Percentiles rank a stretch among this genome's conserved stretches.
phyloP scores from a whole-genome alignment of 1,139 yeast species.

The Yamadazyma buinensis region DNA sequence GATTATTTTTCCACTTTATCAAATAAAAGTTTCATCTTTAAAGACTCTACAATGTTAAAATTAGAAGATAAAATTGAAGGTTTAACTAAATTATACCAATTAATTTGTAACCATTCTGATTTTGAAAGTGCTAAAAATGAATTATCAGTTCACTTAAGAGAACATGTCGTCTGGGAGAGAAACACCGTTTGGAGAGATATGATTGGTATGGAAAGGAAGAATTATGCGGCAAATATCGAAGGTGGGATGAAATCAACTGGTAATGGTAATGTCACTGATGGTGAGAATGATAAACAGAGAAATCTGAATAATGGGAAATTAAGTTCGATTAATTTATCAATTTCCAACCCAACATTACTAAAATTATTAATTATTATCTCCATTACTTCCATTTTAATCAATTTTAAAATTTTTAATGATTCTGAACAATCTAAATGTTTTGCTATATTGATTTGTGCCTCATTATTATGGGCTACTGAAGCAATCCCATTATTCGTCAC shows the following conservation, averaged over 20 bases:
- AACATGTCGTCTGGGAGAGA: conserved; percentile 74
- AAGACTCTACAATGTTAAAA: conserved; percentile 35
- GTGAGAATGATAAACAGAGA: conserved; percentile 9
- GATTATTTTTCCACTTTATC: conserved; percentile 34
- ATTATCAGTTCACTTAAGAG: conserved; percentile 59
- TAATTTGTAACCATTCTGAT: conserved; percentile 42
- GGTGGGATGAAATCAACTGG: neutral
- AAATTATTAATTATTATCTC: conserved; percentile 44
- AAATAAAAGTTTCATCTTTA: conserved; percentile 30
- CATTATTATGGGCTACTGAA: conserved; percentile 71
- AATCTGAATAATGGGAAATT: conserved; percentile 9
- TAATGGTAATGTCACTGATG: too few species aligned
- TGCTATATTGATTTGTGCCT: conserved; percentile 66
- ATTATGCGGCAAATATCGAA: conserved; percentile 32
- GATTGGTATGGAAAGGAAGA: conserved; percentile 78
- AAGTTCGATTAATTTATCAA: conserved; percentile 33
- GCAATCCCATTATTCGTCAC: conserved; percentile 69
- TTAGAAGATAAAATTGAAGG: conserved; percentile 43
- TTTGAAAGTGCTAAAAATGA: conserved; percentile 44
- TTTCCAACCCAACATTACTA: conserved; percentile 39
- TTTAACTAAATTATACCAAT: conserved; percentile 35
- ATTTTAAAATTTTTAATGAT: conserved; percentile 57
- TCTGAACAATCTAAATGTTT: conserved; percentile 60
- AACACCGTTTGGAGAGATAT: conserved; percentile 75
- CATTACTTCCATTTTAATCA: conserved; percentile 46